Percentiles rank a stretch among this genome's conserved stretches.
phyloP scores from a whole-genome alignment of 1,139 yeast species.

The Kluyveromyces sp. region DNA sequence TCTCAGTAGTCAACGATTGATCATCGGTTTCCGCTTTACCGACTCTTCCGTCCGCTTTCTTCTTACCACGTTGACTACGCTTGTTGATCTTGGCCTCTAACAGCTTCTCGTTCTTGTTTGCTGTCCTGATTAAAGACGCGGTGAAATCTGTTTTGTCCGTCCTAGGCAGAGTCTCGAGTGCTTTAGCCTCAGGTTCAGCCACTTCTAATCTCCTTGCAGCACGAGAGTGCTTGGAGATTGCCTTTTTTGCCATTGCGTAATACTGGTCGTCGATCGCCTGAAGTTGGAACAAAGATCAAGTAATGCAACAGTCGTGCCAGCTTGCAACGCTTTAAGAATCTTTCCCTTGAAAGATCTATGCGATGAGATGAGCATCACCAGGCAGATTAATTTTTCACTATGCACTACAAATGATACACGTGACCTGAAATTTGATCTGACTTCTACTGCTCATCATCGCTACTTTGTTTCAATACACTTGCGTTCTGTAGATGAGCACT shows the following conservation, averaged over 20 bases:
- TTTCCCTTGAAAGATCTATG: not conserved
- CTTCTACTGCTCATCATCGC: too few species aligned
- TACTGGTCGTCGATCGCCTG: too few species aligned
- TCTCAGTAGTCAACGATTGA: conserved; percentile 22
- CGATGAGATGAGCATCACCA: conserved; percentile 2
- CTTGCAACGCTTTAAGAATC: not conserved
- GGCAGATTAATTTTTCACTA: not conserved
- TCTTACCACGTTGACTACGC: conserved; percentile 20
- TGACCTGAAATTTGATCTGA: too few species aligned
- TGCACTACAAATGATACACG: too few species aligned
- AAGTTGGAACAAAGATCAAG: not conserved
- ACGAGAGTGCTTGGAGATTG: conserved; percentile 60
- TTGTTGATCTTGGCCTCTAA: conserved; percentile 49
- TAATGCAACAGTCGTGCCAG: not conserved
- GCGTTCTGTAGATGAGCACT: too few species aligned
- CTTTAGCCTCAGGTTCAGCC: conserved; percentile 42
- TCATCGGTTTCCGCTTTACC: conserved; percentile 34
- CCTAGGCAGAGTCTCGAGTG: conserved; percentile 48
- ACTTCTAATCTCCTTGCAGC: conserved; percentile 66
- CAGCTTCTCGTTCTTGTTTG: conserved; percentile 55
- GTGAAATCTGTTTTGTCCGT: conserved; percentile 51
- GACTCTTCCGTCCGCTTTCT: conserved; percentile 31
- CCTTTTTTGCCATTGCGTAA: conserved; percentile 29
- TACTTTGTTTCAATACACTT: too few species aligned
- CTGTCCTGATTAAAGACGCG: conserved; percentile 60